Evolutionary conservation across 257 asterid species (phyloP), one percentile per base, ranked within the genome.

Genomic region (Plantago ovata): DNA sequence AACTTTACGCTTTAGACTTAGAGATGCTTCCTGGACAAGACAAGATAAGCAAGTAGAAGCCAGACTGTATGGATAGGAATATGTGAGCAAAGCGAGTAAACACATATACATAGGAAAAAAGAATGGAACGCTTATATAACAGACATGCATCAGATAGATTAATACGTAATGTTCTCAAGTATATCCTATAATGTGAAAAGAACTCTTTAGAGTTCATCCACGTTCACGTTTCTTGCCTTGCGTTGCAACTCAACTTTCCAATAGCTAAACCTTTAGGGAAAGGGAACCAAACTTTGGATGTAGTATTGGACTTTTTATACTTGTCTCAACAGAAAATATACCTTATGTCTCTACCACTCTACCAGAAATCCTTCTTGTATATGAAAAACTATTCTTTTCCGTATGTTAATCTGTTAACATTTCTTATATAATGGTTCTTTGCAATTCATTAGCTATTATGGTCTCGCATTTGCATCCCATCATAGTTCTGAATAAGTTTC

Each of bases 201-300:
- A 58, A 40, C 44, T 45, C 19, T 20, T 32, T 33, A 12, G 38
- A 44, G 47, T 46, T 69, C 73, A 60, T 42, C 69, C 44, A n/a
- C 41, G 33, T 38, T 38, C 23, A 50, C 58, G 59, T 61, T 67
- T 58, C 77, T 77, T 74, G 72, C 66, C 69, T 72, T 70, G 62
- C 41, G 46, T 18, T 70, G 63, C 60, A 58, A 46, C 66, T 64
- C 64, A 49, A 60, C 51, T 22, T 53, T 40, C 32, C 49, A 62
- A 44, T 38, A 49, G 53, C 62, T 32, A 41, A 56, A 51, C 56
- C 24, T 46, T 14, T 22, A 23, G 56, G 60, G 63, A 43, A 60
- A 23, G 41, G 23, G 14, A 9, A 40, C 13, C 13, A 39, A 40
- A 18, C 18, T 32, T 41, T 13, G 36, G 13, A 24, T 13, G 59